phyloP scores from a whole-genome alignment of 495 filamentous ascomycete species.

The Penicillium coffeae region DNA sequence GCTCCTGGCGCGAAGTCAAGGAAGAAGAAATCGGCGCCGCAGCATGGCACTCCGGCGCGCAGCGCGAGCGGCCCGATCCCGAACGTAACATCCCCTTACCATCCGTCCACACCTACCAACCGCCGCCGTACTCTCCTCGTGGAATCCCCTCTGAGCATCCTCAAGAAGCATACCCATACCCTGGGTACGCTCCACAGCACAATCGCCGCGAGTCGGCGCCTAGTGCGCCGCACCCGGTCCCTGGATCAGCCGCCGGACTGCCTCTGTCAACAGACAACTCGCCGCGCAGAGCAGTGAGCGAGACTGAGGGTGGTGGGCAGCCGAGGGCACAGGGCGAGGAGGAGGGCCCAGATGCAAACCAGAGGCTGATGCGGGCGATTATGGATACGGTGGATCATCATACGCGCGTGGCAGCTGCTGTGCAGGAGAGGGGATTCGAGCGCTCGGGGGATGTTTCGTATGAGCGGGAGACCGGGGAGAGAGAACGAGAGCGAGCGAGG shows the following conservation, averaged over 20 bases:
- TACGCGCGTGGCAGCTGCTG: conserved; percentile 31
- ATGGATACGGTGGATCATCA: conserved; percentile 45
- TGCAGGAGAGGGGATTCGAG: conserved; percentile 30
- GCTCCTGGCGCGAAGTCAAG: conserved; percentile 72
- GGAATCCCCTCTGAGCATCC: conserved; percentile 16
- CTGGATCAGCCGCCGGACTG: conserved; percentile 9
- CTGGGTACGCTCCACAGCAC: conserved; percentile 9
- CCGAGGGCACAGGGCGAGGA: conserved; percentile 27
- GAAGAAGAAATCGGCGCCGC: conserved; percentile 59
- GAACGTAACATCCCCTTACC: conserved; percentile 1
- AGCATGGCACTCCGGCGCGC: conserved; percentile 7
- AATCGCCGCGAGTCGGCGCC: conserved; percentile 36
- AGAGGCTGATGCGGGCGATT: conserved; percentile 46
- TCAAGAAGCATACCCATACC: conserved; percentile 1
- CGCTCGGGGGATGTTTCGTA: conserved; percentile 6
- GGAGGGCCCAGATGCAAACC: conserved; percentile 43
- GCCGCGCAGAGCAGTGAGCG: conserved; percentile 41
- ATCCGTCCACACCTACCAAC: background rate
- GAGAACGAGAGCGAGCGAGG: conserved; percentile 10
- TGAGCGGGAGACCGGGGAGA: conserved; percentile 8
- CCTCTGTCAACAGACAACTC: conserved; percentile 21
- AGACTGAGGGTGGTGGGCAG: conserved; percentile 29
- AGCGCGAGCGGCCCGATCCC: conserved; percentile 16
- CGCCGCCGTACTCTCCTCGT: background rate
- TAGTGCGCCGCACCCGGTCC: conserved; percentile 12